Percentiles rank a stretch among this genome's conserved stretches.
Conservation (phyloP, 441 rosid genomes). For the Jatropha podagrica region DNA sequence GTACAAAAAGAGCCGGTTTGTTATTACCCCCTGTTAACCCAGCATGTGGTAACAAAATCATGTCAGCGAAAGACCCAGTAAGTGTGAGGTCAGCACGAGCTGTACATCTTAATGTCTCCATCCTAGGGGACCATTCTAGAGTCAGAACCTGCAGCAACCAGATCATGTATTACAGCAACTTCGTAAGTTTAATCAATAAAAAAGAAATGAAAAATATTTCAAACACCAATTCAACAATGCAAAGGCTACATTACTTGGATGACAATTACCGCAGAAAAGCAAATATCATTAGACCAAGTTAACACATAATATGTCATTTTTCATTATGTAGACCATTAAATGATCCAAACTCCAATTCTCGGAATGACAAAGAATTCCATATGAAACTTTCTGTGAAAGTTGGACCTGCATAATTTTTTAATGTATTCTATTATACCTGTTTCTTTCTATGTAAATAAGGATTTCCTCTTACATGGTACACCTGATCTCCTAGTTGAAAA, state of each 20-base stretch:
- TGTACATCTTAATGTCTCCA: constrained; percentile 41
- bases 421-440: background rate
- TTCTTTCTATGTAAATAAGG: background rate
- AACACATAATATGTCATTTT: background rate
- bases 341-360: background rate
- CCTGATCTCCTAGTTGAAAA: background rate
- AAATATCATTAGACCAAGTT: background rate
- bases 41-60: constrained; percentile 46
- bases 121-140: constrained; percentile 59
- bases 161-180: constrained; percentile 18
- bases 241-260: constrained; percentile 6
- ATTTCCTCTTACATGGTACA: background rate
- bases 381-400: background rate
- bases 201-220: background rate
- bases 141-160: constrained; percentile 43
- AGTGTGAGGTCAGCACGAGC: constrained; percentile 54
- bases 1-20: constrained; percentile 44
- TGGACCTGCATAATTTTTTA: background rate
- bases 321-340: constrained; percentile 9
- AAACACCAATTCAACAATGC: background rate
- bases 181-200: background rate
- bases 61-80: constrained; percentile 57
- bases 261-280: constrained; percentile 1
- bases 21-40: constrained; percentile 35
- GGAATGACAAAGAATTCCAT: background rate